Conservation (phyloP, 2,329 filamentous ascomycete genomes). For the Colletotrichum paranaense region DNA sequence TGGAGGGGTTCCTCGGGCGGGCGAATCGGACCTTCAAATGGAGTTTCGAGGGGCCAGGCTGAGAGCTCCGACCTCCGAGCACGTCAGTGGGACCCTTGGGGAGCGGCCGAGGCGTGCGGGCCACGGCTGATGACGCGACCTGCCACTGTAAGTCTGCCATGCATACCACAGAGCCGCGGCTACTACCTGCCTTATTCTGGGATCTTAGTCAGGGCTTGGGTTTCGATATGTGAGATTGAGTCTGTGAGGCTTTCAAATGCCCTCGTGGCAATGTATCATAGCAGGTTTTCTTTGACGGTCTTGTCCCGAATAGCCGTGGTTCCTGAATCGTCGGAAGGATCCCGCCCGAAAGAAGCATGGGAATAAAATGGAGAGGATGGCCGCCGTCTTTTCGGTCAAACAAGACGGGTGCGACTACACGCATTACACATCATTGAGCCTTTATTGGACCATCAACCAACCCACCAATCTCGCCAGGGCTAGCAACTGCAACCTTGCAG, state of each 20-base stretch:
- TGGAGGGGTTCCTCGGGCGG: conserved; percentile 2
- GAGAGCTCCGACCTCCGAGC: conserved; percentile 18
- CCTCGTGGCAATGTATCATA: neutral
- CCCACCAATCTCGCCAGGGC: neutral
- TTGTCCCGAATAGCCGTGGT: neutral
- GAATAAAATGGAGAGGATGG: conserved; percentile 3
- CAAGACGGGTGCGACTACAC: neutral
- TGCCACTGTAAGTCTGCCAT: neutral
- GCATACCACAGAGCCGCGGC: neutral
- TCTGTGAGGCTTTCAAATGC: neutral
- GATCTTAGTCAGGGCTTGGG: neutral
- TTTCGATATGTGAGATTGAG: neutral
- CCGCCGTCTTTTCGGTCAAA: neutral
- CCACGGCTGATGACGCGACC: conserved; percentile 4
- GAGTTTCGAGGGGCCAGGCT: neutral
- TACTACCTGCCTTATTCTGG: neutral
- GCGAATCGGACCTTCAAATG: conserved; percentile 29
- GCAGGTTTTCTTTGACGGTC: neutral
- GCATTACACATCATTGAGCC: conserved; percentile 6
- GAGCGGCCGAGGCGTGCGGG: conserved; percentile 3
- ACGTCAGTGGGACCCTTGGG: conserved; percentile 20
- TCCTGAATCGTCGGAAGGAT: neutral
- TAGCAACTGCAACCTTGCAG: neutral
- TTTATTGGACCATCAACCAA: conserved; percentile 7
- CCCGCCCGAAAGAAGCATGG: neutral